phyloP scores from a whole-genome alignment of 768 basidiomycete genomes.

The Butyriboletus loyo region DNA sequence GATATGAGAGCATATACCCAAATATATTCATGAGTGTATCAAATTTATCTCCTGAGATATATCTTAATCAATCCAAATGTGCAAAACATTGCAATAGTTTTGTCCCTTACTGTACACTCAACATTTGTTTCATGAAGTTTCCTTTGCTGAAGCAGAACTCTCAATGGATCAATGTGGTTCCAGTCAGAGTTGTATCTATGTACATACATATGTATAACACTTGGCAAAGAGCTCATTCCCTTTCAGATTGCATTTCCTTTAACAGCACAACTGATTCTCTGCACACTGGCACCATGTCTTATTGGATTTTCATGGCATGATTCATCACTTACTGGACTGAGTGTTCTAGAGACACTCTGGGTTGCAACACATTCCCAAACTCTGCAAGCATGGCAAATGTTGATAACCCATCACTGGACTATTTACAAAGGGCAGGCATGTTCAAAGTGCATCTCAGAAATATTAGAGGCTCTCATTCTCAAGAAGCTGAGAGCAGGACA shows the following conservation, averaged over 20 bases:
- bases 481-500: not conserved
- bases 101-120: too few species aligned
- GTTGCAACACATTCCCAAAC: too few species aligned
- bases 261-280: constrained; percentile 3
- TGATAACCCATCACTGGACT: not conserved
- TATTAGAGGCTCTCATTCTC: not conserved
- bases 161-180: constrained; percentile 12
- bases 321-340: too few species aligned
- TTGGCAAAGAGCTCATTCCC: not conserved
- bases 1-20: too few species aligned
- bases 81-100: too few species aligned
- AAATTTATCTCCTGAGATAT: too few species aligned
- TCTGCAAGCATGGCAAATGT: too few species aligned
- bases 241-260: constrained; percentile 3
- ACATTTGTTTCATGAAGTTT: accelerated
- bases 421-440: not conserved
- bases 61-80: too few species aligned
- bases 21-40: too few species aligned
- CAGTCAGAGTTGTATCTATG: constrained; percentile 5
- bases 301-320: too few species aligned
- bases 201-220: too few species aligned
- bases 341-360: too few species aligned
- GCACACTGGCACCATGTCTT: not conserved
- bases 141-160: not conserved
- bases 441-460: not conserved